phyloP scores from a whole-genome alignment of 2,329 filamentous ascomycete species.

The Trichoderma pleuroti region DNA sequence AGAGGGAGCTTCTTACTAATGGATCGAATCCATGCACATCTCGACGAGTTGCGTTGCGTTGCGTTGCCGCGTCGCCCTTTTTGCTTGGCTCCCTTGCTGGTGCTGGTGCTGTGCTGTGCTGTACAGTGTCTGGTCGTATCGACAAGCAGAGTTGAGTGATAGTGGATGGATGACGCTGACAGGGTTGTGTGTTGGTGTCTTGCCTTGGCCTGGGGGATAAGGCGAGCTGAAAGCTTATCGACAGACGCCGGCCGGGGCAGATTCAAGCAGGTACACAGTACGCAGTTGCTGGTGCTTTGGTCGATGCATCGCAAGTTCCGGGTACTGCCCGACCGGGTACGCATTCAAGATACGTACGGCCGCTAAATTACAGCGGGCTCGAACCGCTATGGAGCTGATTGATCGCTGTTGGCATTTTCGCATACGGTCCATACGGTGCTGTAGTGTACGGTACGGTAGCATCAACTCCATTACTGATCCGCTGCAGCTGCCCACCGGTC shows the following conservation, averaged over 20 bases:
- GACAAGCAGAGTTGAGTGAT: too few relatives aligned
- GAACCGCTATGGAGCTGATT: background rate
- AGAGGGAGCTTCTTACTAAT: background rate
- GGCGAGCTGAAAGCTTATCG: background rate
- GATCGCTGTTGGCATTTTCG: background rate
- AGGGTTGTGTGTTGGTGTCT: background rate
- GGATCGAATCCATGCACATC: background rate
- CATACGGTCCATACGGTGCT: background rate
- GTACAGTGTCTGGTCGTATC: background rate
- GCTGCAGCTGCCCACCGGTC: conserved; percentile 11
- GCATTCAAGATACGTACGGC: background rate
- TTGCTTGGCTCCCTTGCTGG: background rate
- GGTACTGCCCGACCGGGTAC: background rate
- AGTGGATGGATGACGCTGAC: background rate
- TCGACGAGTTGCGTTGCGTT: too few relatives aligned
- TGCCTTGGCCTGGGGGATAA: background rate
- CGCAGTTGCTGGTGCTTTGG: background rate
- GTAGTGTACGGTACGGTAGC: background rate
- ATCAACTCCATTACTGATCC: background rate
- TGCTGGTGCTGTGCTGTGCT: too few relatives aligned
- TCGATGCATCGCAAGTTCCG: background rate
- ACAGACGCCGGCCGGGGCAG: background rate
- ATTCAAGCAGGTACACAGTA: background rate
- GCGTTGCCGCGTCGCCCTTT: background rate
- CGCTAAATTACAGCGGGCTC: background rate